Conservation (phyloP, 768 basidiomycete species). For the Hericium coralloides region DNA sequence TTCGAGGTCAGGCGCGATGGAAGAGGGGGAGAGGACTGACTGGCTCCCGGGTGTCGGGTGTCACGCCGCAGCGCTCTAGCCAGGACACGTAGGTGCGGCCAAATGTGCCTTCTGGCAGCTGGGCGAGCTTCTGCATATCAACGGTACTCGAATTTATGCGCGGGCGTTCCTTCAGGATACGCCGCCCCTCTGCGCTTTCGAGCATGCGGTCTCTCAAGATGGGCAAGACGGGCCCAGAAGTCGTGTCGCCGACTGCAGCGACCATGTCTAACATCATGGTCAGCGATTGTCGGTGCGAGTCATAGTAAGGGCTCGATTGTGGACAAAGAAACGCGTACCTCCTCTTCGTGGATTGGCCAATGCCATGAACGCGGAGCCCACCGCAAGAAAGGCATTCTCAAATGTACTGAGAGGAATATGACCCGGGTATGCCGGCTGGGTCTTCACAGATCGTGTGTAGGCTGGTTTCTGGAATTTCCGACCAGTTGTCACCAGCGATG, state of each 20-base stretch:
- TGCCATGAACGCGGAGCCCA: slow-evolving; percentile 79
- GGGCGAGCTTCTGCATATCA: slow-evolving; percentile 56
- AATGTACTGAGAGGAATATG: slow-evolving; percentile 76
- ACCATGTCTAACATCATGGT: slow-evolving; percentile 66
- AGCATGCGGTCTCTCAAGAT: slow-evolving; percentile 72
- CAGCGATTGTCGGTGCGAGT: neutral
- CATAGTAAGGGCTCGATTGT: neutral
- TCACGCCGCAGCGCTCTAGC: slow-evolving; percentile 81
- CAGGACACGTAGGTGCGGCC: slow-evolving; percentile 84
- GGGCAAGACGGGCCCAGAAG: slow-evolving; percentile 72
- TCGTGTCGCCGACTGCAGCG: slow-evolving; percentile 89
- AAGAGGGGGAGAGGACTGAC: slow-evolving; percentile 34
- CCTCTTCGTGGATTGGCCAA: slow-evolving; percentile 75
- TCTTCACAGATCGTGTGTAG: slow-evolving; percentile 9
- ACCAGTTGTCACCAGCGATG: neutral
- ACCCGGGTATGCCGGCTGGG: slow-evolving; percentile 54
- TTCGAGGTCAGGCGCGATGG: neutral
- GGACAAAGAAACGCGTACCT: slow-evolving; percentile 40
- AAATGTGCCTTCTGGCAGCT: slow-evolving; percentile 71
- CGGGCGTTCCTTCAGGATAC: slow-evolving; percentile 77
- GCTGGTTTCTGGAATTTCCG: neutral
- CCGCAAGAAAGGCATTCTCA: slow-evolving; percentile 78
- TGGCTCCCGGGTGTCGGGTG: slow-evolving; percentile 88
- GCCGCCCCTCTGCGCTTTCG: slow-evolving; percentile 70
- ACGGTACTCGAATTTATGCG: slow-evolving; percentile 70